phyloP scores from a whole-genome alignment of 106 monocot genomes.

The Iris macrosiphon region DNA sequence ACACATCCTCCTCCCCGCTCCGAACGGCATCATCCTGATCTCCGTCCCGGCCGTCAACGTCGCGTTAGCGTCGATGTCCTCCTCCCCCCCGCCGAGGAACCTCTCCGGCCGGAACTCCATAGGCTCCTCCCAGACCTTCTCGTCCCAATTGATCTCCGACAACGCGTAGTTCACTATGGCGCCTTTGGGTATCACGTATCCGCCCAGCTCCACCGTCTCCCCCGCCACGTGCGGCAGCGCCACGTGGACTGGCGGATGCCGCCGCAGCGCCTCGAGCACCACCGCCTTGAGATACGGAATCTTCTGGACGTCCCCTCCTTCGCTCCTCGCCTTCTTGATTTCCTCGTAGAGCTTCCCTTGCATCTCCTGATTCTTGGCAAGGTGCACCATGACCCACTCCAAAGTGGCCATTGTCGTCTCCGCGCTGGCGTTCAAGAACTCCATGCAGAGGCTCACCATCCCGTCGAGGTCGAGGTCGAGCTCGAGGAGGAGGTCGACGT shows the following conservation, averaged over 20 bases:
- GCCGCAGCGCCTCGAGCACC: background rate
- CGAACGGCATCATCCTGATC: constrained; percentile 15
- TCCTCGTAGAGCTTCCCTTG: background rate
- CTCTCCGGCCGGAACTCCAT: constrained; percentile 11
- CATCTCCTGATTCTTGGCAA: constrained; percentile 1
- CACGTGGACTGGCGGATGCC: constrained; percentile 1
- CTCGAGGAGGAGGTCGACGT: constrained; percentile 8
- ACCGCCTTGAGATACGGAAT: background rate
- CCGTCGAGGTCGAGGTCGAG: constrained; percentile 8
- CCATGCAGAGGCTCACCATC: constrained; percentile 14
- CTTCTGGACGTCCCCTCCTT: constrained; percentile 3
- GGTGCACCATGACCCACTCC: constrained; percentile 20
- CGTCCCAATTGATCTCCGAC: background rate
- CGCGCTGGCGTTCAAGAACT: constrained; percentile 13
- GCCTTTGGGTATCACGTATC: background rate
- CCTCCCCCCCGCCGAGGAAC: constrained; percentile 5
- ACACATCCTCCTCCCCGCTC: constrained; percentile 15
- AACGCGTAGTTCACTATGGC: background rate
- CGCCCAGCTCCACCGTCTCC: background rate
- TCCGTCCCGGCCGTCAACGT: background rate
- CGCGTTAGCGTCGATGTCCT: background rate
- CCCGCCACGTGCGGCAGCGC: background rate
- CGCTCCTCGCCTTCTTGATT: constrained; percentile 1
- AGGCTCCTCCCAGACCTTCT: too few species aligned
- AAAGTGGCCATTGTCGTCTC: constrained; percentile 7